Conservation (phyloP, 2,329 filamentous ascomycete species). For the Aureobasidium uvarum region DNA sequence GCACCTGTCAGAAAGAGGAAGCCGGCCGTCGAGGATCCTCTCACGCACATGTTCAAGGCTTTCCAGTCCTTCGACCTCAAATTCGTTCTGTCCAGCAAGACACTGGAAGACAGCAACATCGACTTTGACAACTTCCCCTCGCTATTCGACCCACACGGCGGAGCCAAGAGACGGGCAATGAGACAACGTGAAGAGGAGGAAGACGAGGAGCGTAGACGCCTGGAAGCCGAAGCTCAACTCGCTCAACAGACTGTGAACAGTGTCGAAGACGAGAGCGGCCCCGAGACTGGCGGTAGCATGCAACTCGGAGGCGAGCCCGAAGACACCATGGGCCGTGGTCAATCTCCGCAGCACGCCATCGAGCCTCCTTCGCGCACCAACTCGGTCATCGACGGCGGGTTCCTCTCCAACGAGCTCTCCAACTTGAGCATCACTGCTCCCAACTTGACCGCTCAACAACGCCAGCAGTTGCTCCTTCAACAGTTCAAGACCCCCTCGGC, state of each 20-base stretch:
- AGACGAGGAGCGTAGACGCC: conserved; percentile 54
- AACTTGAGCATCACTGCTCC: conserved; percentile 57
- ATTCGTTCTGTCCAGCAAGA: conserved; percentile 54
- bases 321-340: conserved; percentile 59
- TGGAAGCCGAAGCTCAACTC: conserved; percentile 56
- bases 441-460: conserved; percentile 76
- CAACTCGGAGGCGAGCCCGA: conserved; percentile 93
- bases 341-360: conserved; percentile 63
- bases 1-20: conserved; percentile 19
- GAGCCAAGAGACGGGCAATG: conserved; percentile 74
- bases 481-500: conserved; percentile 53
- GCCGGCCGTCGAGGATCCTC: conserved; percentile 14
- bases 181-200: conserved; percentile 61
- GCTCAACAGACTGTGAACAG: conserved; percentile 44
- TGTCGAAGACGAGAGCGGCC: conserved; percentile 66
- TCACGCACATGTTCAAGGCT: conserved; percentile 43
- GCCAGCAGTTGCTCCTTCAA: conserved; percentile 65
- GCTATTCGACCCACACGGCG: conserved; percentile 78
- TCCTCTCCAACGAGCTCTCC: conserved; percentile 41
- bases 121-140: conserved; percentile 64
- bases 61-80: conserved; percentile 49
- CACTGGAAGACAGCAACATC: conserved; percentile 49
- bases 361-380: conserved; percentile 68
- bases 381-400: conserved; percentile 36
- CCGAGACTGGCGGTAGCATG: conserved; percentile 74